A percentile compares a stretch with the other conserved stretches of the same genome.
phyloP scores from a whole-genome alignment of 2,329 filamentous ascomycete genomes.

The Hawksworthiomyces lignivorus region DNA sequence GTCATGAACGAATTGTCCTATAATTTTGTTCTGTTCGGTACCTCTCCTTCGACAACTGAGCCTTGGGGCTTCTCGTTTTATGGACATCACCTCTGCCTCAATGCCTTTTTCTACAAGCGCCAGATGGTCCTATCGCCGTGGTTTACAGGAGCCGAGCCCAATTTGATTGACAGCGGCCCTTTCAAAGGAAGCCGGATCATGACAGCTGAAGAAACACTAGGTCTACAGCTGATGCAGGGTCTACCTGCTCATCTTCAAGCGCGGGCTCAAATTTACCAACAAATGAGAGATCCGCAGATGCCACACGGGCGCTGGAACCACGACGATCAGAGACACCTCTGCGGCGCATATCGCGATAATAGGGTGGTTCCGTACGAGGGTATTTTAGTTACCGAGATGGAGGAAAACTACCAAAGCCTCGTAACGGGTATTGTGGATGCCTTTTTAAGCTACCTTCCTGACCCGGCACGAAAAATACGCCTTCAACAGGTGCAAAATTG shows the following conservation, averaged over 20 bases:
- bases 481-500: conserved; percentile 46
- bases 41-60: conserved; percentile 38
- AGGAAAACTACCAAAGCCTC: conserved; percentile 39
- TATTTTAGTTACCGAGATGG: conserved; percentile 44
- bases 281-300: conserved; percentile 59
- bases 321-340: conserved; percentile 71
- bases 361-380: conserved; percentile 69
- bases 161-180: conserved; percentile 59
- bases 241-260: conserved; percentile 38
- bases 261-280: conserved; percentile 48
- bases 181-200: conserved; percentile 59
- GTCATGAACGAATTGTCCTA: too few species aligned
- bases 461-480: conserved; percentile 42
- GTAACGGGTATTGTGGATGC: conserved; percentile 54
- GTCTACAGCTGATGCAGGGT: conserved; percentile 62
- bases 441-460: conserved; percentile 62
- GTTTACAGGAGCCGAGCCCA: conserved; percentile 76
- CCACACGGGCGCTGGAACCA: conserved; percentile 66
- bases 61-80: conserved; percentile 72
- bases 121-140: conserved; percentile 66
- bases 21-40: too few species aligned
- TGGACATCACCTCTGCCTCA: conserved; percentile 71
- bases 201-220: conserved; percentile 54
- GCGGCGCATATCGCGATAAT: conserved; percentile 73
- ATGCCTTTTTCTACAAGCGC: conserved; percentile 55